These are phyloP conservation scores for Schoenoplectus tabernaemontani DNA, from an alignment of 202 grass and related monocot genomes.

Conservation along the genomic window DNA sequence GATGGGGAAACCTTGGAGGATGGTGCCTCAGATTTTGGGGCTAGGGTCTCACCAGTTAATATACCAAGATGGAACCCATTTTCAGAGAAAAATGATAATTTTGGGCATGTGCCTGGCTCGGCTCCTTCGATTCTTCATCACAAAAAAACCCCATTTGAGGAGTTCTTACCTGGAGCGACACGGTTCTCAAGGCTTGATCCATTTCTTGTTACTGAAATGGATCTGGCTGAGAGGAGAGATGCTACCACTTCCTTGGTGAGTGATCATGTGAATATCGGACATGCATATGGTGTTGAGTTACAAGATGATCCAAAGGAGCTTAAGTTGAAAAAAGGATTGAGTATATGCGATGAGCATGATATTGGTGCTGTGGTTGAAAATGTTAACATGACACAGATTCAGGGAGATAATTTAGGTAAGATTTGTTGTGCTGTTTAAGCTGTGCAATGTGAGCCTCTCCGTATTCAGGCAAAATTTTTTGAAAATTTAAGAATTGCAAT, in stretches of 20 bases:
- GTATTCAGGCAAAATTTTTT: neutral
- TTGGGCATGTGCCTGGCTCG: neutral
- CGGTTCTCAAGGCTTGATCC: constrained; percentile 5
- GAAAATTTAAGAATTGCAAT: neutral
- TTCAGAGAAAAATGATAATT: constrained; percentile 1
- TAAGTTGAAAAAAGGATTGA: neutral
- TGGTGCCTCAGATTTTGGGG: neutral
- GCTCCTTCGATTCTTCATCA: constrained; percentile 19
- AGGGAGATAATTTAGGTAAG: neutral
- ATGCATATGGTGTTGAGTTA: neutral
- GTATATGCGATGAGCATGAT: neutral
- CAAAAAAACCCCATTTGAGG: neutral
- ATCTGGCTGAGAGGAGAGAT: constrained; percentile 1
- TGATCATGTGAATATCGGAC: neutral
- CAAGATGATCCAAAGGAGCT: neutral
- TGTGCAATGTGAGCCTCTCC: neutral
- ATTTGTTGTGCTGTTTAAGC: neutral
- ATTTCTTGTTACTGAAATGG: constrained; percentile 9
- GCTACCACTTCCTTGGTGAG: neutral
- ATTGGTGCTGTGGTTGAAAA: neutral
- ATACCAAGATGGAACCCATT: constrained; percentile 12
- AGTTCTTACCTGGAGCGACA: neutral
- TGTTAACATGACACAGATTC: neutral
- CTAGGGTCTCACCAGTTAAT: constrained; percentile 8
- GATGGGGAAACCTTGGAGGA: neutral